Base-by-base conservation (phyloP, 106 monocot genomes). In the Allium fistulosum region DNA sequence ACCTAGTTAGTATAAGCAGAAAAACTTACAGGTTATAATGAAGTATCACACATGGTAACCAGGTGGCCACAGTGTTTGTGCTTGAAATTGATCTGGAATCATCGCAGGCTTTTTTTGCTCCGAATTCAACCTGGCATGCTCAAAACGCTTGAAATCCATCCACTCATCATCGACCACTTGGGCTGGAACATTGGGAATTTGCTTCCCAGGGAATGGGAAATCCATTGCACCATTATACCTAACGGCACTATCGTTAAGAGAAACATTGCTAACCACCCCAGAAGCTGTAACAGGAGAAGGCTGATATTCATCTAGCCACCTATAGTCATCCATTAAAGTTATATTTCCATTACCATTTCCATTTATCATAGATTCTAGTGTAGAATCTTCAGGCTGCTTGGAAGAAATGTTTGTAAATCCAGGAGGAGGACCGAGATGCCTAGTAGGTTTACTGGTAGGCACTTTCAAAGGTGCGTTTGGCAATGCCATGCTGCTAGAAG, bases 351-450 rank as follows among this genome's bases (percentile, higher is more conserved):
- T 69, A 1, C 37, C 37, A 37, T 37, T 37, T 7, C 79, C 74
- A 51, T 77, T 73, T 13, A 57, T 8, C 16, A 16, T 48, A 26
- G 57, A 64, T 60, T 48, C 69, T 26, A 56, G 48, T 51, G 53
- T 48, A 22, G 55, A 65, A 2, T 78, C 69, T 48, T 81, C 69
- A 51, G 46, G 72, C 59, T 71, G 78, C 62, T 83, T 90, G 12
- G 75, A 37, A 14, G 80, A 78, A 9, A 73, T 69, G 17, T 67
- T 58, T 55, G 66, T 79, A 71, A 99, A 99, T n/a, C 97, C 97
- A 52, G 97, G 97, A 55, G 97, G 97, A 18, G 92, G 97, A 0
- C 97, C 97, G 63, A 75, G 57, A 67, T 81, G 90, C 78, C 92
- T 82, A 57, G 70, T 61, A 70, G 92, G 97, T 16, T 89, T 80